A percentile compares a stretch with the other conserved stretches of the same genome.
Conservation (phyloP, 2,329 filamentous ascomycete species). For the Talaromyces sp. region DNA sequence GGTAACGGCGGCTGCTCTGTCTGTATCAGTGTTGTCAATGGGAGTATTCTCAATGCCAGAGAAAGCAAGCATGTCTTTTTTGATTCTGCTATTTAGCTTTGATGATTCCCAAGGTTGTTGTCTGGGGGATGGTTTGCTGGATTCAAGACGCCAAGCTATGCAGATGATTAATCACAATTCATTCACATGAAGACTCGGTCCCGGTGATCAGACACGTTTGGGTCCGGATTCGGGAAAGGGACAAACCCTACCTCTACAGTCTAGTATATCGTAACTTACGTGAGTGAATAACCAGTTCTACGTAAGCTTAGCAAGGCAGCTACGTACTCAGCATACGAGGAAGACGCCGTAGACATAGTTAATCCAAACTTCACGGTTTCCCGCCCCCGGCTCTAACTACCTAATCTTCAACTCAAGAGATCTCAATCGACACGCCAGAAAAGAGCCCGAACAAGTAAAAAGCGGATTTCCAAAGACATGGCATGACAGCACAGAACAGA, state of each 20-base stretch:
- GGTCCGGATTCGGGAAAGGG: neutral
- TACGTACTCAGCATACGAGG: no score
- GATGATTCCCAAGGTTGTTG: neutral
- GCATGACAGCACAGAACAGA: neutral
- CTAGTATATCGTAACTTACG: neutral
- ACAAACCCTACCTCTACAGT: neutral
- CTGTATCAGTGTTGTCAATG: neutral
- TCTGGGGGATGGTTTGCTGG: neutral
- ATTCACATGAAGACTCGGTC: neutral
- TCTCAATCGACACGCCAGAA: neutral
- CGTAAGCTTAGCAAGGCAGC: no score
- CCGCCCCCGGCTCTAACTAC: neutral
- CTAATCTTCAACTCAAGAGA: neutral
- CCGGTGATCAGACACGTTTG: neutral
- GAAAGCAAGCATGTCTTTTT: conserved; percentile 3
- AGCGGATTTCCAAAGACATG: neutral
- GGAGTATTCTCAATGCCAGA: conserved; percentile 9
- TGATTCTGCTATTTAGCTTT: neutral
- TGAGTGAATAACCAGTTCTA: no score
- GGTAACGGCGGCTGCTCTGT: conserved; percentile 20
- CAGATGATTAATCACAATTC: no score
- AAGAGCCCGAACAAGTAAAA: neutral
- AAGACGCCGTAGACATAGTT: neutral
- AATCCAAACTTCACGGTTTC: neutral
- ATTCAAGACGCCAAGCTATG: neutral